These are phyloP conservation scores for Ogataea populi-albae DNA, from an alignment of 805 yeast species.

Conservation along the genomic window DNA sequence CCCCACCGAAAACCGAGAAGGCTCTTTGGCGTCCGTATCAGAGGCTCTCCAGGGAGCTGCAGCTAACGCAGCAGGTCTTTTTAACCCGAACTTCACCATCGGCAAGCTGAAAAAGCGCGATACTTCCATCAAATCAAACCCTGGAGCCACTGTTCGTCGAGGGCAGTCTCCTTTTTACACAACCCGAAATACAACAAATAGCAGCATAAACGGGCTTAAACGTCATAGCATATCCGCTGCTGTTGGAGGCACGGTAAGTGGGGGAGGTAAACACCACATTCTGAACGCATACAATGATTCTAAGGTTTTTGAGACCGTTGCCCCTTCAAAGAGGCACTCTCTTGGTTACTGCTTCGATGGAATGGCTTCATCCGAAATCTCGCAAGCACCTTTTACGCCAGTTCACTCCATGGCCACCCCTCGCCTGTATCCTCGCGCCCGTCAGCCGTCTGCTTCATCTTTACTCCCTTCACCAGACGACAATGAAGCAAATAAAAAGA, in stretches of 20 bases:
- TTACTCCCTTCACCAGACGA: background rate
- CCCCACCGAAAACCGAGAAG: slow-evolving; percentile 16
- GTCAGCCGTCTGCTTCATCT: slow-evolving; percentile 1
- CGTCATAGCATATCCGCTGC: slow-evolving; percentile 23
- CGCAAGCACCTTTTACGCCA: background rate
- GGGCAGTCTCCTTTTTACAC: slow-evolving; percentile 14
- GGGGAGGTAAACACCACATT: slow-evolving; percentile 11
- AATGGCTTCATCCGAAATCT: slow-evolving; percentile 1
- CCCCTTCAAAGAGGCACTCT: slow-evolving; percentile 17
- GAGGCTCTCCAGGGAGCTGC: slow-evolving; percentile 4
- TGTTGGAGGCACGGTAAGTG: slow-evolving; percentile 4
- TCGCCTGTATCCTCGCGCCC: background rate
- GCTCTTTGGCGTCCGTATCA: slow-evolving; percentile 11
- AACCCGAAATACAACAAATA: slow-evolving; percentile 1
- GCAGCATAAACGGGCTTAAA: slow-evolving; percentile 14
- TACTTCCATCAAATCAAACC: slow-evolving; percentile 11
- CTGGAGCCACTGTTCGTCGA: slow-evolving; percentile 6
- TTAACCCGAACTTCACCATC: slow-evolving; percentile 16
- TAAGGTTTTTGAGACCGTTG: slow-evolving; percentile 28
- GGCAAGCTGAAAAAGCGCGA: slow-evolving; percentile 16
- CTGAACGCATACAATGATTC: slow-evolving; percentile 29
- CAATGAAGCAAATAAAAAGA: slow-evolving; percentile 6
- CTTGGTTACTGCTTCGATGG: slow-evolving; percentile 6
- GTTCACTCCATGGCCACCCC: background rate
- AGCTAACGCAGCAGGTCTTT: slow-evolving; percentile 8